Evolutionary conservation across 1,284 basidiomycete genomes (phyloP).

Genomic region (Rhodotorula sp.): DNA sequence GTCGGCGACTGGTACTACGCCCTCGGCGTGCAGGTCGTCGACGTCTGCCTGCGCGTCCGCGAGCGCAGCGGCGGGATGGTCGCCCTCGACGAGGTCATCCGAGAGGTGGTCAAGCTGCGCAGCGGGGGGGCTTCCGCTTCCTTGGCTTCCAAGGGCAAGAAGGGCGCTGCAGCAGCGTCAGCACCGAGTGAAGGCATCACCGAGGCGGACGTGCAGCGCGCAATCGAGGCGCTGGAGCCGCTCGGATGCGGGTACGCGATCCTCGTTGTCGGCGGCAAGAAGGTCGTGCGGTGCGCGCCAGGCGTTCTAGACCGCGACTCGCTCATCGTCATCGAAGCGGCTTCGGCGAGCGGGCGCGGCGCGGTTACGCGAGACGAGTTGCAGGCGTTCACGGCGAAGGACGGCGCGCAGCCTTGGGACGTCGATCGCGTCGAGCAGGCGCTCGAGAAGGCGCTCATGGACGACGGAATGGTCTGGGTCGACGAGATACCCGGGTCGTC

Average conservation of each 20-base stretch:
- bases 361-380: conserved; percentile 55
- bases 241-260: conserved; percentile 87
- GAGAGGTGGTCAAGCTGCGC: conserved; percentile 73
- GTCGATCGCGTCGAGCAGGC: conserved; percentile 71
- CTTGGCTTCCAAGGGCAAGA: not conserved
- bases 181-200: conserved; percentile 72
- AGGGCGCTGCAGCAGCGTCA: not conserved
- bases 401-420: conserved; percentile 75
- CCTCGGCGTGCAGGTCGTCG: conserved; percentile 93
- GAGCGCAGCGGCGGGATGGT: conserved; percentile 89
- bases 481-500: conserved; percentile 73
- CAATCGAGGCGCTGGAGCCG: conserved; percentile 83
- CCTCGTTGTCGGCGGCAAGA: conserved; percentile 59
- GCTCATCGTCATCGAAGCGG: conserved; percentile 49
- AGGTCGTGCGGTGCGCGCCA: conserved; percentile 52
- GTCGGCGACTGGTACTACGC: conserved; percentile 95
- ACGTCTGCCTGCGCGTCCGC: conserved; percentile 87
- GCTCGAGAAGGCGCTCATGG: conserved; percentile 82
- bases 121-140: conserved; percentile 54
- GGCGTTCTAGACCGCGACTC: conserved; percentile 53
- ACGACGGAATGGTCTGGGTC: conserved; percentile 91
- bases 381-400: conserved; percentile 1
- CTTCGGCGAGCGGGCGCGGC: conserved; percentile 65
- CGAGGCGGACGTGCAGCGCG: conserved; percentile 79
- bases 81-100: conserved; percentile 79